Conservation (phyloP, 1,284 basidiomycete genomes). For the Rhodotorula sp. region DNA sequence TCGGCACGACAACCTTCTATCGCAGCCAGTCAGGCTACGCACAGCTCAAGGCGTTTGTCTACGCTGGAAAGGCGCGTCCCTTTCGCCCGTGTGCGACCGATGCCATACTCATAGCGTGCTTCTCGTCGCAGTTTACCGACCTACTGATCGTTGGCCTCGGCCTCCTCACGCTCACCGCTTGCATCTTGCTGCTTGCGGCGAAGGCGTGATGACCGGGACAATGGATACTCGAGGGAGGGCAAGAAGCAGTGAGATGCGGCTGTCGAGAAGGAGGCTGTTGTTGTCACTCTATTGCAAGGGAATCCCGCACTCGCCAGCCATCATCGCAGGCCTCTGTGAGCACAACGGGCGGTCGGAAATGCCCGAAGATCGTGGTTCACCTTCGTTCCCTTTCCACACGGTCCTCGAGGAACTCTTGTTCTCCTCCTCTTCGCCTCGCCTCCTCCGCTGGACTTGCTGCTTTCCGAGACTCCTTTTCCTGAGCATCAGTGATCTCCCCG, state of each 20-base stretch:
- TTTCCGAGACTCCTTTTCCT: too few species aligned
- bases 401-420: not conserved
- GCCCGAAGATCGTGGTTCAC: too few species aligned
- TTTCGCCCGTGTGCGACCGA: too few species aligned
- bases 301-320: too few species aligned
- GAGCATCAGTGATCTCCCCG: not conserved
- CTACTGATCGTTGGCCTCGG: constrained; percentile 16
- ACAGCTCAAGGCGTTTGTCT: constrained; percentile 31
- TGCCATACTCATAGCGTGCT: too few species aligned
- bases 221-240: not conserved
- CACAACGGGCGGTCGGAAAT: too few species aligned
- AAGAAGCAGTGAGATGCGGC: not conserved
- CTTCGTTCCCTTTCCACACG: too few species aligned
- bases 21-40: constrained; percentile 2
- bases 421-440: not conserved
- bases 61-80: constrained; percentile 3
- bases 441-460: not conserved
- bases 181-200: constrained; percentile 29
- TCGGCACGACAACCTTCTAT: constrained; percentile 15
- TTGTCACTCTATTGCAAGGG: too few species aligned
- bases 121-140: not conserved
- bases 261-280: too few species aligned
- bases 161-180: constrained; percentile 17
- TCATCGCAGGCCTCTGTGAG: too few species aligned
- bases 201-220: not conserved